Percentiles rank a stretch among this genome's conserved stretches.
These are phyloP conservation scores for Ambrosia artemisiifolia DNA, from an alignment of 129 eudicot genomes.

Conservation along the genomic window DNA sequence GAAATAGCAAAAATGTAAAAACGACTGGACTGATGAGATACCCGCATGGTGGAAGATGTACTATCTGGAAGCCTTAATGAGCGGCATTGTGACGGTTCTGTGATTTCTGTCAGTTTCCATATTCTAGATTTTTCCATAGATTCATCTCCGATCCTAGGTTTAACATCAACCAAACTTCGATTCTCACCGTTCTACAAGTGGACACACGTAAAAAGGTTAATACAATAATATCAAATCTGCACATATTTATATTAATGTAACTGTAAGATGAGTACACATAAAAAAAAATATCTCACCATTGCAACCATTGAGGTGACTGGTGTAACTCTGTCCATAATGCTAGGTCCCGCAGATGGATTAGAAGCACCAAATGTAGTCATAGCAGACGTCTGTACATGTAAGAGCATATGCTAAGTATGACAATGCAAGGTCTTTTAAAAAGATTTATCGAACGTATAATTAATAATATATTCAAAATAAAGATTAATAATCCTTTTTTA, in stretches of 20 bases:
- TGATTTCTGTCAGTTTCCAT: constrained; percentile 75
- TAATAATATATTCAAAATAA: too few species aligned
- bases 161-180: constrained; percentile 62
- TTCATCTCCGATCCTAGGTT: constrained; percentile 77
- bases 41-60: constrained; percentile 63
- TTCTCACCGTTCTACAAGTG: constrained; percentile 67
- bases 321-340: constrained; percentile 59
- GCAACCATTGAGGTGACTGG: constrained; percentile 53
- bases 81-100: constrained; percentile 69
- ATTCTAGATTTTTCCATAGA: constrained; percentile 60
- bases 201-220: constrained; percentile 3
- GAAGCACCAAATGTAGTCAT: constrained; percentile 61
- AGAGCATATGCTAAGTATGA: too few species aligned
- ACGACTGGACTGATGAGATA: constrained; percentile 18
- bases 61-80: constrained; percentile 75
- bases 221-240: not conserved
- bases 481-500: too few species aligned
- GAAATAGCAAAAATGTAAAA: not conserved
- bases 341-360: constrained; percentile 51
- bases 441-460: too few species aligned
- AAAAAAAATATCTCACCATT: constrained; percentile 39
- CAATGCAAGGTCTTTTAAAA: too few species aligned
- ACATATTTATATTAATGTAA: not conserved
- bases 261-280: not conserved
- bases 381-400: constrained; percentile 54